A percentile compares a stretch with the other conserved stretches of the same genome.
These are phyloP conservation scores for Tricholoma saponaceum DNA, from an alignment of 768 basidiomycete genomes.

Conservation along the genomic window DNA sequence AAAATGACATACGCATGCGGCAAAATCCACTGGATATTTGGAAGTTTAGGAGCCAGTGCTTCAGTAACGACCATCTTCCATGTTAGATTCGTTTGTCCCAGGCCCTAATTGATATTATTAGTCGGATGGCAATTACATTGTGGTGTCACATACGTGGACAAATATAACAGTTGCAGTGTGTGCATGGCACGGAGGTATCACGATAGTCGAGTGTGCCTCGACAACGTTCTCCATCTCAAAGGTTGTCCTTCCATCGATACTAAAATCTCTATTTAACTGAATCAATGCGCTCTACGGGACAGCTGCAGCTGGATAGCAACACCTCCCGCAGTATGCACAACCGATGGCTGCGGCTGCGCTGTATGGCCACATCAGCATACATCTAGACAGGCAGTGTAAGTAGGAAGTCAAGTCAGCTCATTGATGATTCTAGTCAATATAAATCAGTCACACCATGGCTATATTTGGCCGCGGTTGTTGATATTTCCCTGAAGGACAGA, in stretches of 20 bases:
- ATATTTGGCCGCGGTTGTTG: neutral
- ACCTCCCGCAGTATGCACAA: conserved; percentile 6
- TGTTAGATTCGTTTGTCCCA: conserved; percentile 33
- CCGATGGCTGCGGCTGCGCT: conserved; percentile 11
- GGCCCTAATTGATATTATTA: conserved; percentile 23
- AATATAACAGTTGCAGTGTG: conserved; percentile 74
- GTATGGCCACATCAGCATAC: neutral
- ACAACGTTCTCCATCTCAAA: conserved; percentile 10
- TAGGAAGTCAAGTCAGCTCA: neutral
- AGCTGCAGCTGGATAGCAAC: conserved; percentile 6
- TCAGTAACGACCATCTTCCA: conserved; percentile 32
- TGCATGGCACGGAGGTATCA: conserved; percentile 18
- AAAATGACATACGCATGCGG: conserved; percentile 35
- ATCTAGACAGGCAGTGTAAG: neutral
- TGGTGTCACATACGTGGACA: conserved; percentile 48
- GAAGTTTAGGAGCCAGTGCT: conserved; percentile 30
- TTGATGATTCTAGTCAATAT: neutral
- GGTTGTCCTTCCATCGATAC: neutral
- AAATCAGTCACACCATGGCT: neutral
- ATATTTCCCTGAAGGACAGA: no score
- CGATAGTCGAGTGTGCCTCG: conserved; percentile 9
- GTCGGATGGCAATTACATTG: neutral
- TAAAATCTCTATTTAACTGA: conserved; percentile 4
- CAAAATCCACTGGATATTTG: conserved; percentile 37
- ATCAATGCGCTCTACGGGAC: neutral